phyloP scores from a whole-genome alignment of 1,284 basidiomycete genomes.

The Moesziomyces sp. region DNA sequence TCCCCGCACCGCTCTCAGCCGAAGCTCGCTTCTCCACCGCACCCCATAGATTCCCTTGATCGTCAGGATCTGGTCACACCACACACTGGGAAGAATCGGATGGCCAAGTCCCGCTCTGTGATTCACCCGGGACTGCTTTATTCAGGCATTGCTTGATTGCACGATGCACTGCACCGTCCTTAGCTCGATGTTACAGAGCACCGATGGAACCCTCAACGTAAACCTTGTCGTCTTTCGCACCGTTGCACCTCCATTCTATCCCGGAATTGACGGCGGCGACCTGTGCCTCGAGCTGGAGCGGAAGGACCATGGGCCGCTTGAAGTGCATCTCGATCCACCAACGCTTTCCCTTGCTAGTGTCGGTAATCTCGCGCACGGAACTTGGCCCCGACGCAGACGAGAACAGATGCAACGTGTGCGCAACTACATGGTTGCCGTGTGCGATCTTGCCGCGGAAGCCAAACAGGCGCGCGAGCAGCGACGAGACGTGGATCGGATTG shows the following conservation, averaged over 20 bases:
- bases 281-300: slow-evolving; percentile 5
- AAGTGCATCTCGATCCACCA: slow-evolving; percentile 25
- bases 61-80: no score
- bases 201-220: slow-evolving; percentile 8
- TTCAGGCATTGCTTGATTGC: no score
- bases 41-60: no score
- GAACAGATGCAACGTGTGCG: slow-evolving; percentile 3
- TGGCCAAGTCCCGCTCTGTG: no score
- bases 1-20: no score
- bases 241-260: slow-evolving; percentile 3
- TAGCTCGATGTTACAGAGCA: neutral
- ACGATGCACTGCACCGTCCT: no score
- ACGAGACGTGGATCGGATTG: slow-evolving; percentile 32
- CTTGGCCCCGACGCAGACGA: no score
- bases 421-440: slow-evolving; percentile 29
- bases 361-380: no score
- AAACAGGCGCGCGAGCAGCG: slow-evolving; percentile 19
- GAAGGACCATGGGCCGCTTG: slow-evolving; percentile 21
- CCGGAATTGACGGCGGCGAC: neutral
- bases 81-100: no score
- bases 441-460: slow-evolving; percentile 27
- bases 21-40: no score
- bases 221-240: slow-evolving; percentile 6
- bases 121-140: no score
- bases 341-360: neutral